Percentiles rank a stretch among this genome's conserved stretches.
These are phyloP conservation scores for Cyberlindnera subsufficiens DNA, from an alignment of 805 yeast genomes.

Conservation along the genomic window DNA sequence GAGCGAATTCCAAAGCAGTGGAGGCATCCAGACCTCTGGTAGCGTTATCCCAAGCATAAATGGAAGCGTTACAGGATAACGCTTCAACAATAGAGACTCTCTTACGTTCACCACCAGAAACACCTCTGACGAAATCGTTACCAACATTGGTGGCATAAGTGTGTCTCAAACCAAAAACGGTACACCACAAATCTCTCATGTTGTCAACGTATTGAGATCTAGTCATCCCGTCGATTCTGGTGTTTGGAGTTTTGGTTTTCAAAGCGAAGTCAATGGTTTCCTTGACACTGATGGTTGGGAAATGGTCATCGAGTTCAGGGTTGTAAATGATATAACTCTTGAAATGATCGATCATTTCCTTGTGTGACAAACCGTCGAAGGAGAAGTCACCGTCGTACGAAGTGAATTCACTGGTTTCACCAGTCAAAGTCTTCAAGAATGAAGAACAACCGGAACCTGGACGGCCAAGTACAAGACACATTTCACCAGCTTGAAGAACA, in stretches of 20 bases:
- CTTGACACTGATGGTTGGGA: slow-evolving; percentile 58
- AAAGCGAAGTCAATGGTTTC: slow-evolving; percentile 55
- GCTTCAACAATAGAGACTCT: slow-evolving; percentile 73
- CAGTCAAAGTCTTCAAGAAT: slow-evolving; percentile 57
- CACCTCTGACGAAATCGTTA: slow-evolving; percentile 60
- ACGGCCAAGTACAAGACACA: slow-evolving; percentile 63
- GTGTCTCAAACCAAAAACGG: slow-evolving; percentile 45
- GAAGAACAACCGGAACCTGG: slow-evolving; percentile 84
- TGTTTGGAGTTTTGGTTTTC: slow-evolving; percentile 47
- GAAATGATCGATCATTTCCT: slow-evolving; percentile 39
- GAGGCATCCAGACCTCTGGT: slow-evolving; percentile 64
- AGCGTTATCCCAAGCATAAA: slow-evolving; percentile 56
- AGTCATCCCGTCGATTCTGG: slow-evolving; percentile 44
- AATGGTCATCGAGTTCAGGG: slow-evolving; percentile 60
- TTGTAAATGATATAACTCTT: slow-evolving; percentile 61
- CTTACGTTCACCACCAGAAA: slow-evolving; percentile 72
- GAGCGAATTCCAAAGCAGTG: slow-evolving; percentile 50
- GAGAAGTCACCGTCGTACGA: slow-evolving; percentile 26
- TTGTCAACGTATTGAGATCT: slow-evolving; percentile 44
- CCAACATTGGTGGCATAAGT: slow-evolving; percentile 64
- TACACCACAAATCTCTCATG: slow-evolving; percentile 46
- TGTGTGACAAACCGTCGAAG: slow-evolving; percentile 42
- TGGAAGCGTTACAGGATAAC: slow-evolving; percentile 35
- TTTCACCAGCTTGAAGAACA: slow-evolving; percentile 55
- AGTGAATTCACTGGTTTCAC: slow-evolving; percentile 40